These are phyloP conservation scores for Sporothrix humicola DNA, from an alignment of 2,329 filamentous ascomycete species.

Conservation along the genomic window DNA sequence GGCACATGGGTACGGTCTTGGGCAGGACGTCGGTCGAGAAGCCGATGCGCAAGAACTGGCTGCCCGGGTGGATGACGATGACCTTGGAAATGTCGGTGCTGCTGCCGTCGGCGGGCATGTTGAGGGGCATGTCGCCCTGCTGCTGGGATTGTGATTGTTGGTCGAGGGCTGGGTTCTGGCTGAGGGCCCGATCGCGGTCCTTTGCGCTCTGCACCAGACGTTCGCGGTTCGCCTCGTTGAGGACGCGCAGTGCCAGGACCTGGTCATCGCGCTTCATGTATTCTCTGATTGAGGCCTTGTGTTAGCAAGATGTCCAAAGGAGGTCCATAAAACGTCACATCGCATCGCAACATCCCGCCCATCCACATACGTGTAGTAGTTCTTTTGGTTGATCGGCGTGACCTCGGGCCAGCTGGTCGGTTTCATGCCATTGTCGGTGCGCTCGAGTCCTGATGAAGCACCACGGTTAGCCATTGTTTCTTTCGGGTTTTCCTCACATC, in stretches of 20 bases:
- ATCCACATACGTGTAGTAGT: constrained; percentile 89
- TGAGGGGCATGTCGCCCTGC: constrained; percentile 56
- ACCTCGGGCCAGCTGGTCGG: constrained; percentile 93
- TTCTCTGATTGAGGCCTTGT: constrained; percentile 62
- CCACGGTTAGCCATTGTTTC: constrained; percentile 12
- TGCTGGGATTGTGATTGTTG: constrained; percentile 51
- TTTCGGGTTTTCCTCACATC: too few relatives aligned
- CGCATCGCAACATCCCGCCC: neutral
- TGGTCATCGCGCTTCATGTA: constrained; percentile 99
- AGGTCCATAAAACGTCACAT: too few relatives aligned
- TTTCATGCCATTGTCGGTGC: constrained; percentile 98
- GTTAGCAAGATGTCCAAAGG: neutral
- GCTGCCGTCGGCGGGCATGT: constrained; percentile 61
- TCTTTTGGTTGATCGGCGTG: constrained; percentile 96
- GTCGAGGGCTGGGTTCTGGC: constrained; percentile 64
- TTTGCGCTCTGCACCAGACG: constrained; percentile 84
- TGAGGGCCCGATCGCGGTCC: constrained; percentile 82
- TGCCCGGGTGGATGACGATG: constrained; percentile 93
- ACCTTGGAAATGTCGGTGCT: constrained; percentile 78
- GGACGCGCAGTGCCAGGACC: constrained; percentile 83
- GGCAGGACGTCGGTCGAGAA: constrained; percentile 95
- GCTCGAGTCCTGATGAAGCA: constrained; percentile 73
- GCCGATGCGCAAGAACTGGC: constrained; percentile 92
- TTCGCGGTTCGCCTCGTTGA: constrained; percentile 84
- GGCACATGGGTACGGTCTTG: constrained; percentile 90